Evolutionary conservation across 2,329 filamentous ascomycete species (phyloP), one percentile per base, ranked within the genome.

Genomic region (Ceratocystis lukuohia): DNA sequence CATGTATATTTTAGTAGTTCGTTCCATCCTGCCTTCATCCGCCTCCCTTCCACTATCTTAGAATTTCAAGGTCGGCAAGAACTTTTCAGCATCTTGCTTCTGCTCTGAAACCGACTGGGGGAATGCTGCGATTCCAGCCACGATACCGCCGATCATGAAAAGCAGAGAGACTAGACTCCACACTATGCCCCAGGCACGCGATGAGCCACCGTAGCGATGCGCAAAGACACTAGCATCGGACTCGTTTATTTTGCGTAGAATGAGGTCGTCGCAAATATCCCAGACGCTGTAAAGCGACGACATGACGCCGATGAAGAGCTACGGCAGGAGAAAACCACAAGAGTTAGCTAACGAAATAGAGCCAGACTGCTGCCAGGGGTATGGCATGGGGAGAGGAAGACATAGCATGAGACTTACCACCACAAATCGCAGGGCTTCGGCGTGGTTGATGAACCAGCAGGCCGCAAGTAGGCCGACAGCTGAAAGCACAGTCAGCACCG

Each of bases 241-340:
- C 25, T 81, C 84, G 74, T 92, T 91, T 64, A 92, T 87, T 76
- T 91, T 92, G 67, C 88, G 82, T 3, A 91, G 77, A 70, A 93
- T 91, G 41, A 92, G 78, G 70, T 93, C 88, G 72, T 93, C 88
- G 74, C 88, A 91, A 70, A 92, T 92, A 77, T 92, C 88, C 88
- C 88, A 92, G 4, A 89, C 88, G 70, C 86, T 89, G 75, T 92
- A 92, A 0, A 92, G 80, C 1, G 84, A 86, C 5, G 84, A 88
- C 88, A 92, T 91, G 71, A 91, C 88, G 53, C 88, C 88, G 69
- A 92, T 90, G 71, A 92, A 92, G 33, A 92, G 80, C 77, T 84
- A 15, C 28, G 22, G 3, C 25, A 8, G n/a, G 20, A 10, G 1
- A 12, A 57, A 30, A 57, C 7, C 48, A 53, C n/a, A 20, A 5